Evolutionary conservation across 1,284 basidiomycete species (phyloP), one percentile per base, ranked within the genome.

Genomic region (Leccinum pachyderme): DNA sequence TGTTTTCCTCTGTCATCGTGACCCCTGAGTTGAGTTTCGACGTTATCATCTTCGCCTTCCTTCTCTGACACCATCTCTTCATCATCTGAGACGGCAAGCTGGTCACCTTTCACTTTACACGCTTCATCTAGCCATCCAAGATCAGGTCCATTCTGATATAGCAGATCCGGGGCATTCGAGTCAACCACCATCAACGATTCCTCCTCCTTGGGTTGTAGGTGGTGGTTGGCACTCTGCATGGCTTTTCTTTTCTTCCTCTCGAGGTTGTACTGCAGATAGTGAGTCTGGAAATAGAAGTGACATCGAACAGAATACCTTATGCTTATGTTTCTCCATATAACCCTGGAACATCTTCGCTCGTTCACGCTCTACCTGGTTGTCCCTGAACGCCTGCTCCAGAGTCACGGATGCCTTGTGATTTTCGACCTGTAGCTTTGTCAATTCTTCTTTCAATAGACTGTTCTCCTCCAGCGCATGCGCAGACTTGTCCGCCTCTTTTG

Each of bases 111-210:
- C 44, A 68, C 67, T 45, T 54, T 37, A 32, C 68, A 68, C 15
- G 69, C 63, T 27, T 67, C 59, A 13, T 68, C 69, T 33, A 72
- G n/a, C 67, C 70, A 71, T 25, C 51, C 50, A 44, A 65, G 47
- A 24, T 69, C 59, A 7, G 45, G 50, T 39, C n/a, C 49, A 35
- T 53, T 54, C n/a, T 55, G 51, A 37, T 44, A 47, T 12, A 68
- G 47, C 12, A 33, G 32, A 37, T 68, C 67, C 2, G 70, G 61
- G 7, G 63, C 59, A 43, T 72, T 68, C 22, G 57, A 24, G 32
- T 72, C 69, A 28, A 68, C 59, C 24, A 68, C 61, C 59, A 71
- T 53, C 31, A 68, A 49, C 0, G 70, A 70, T 1, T 72, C 65
- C 0, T 72, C 67, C 28, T 72, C 70, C 4, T 50, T 59, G 22